phyloP scores from a whole-genome alignment of 345 rosid genomes.

The Isatis tinctoria region DNA sequence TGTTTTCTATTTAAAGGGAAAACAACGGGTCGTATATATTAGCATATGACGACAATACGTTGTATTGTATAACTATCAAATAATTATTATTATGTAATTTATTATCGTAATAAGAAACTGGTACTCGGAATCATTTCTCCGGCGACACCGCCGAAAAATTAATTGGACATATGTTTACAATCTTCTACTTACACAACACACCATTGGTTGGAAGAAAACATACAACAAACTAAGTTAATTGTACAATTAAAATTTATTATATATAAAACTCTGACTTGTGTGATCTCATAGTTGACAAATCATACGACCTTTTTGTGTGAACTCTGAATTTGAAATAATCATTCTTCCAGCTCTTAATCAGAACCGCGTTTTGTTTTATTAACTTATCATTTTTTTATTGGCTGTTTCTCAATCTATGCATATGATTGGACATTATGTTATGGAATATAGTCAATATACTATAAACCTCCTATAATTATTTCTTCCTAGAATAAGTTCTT shows the following conservation, averaged over 20 bases:
- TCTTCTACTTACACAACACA: too few relatives aligned
- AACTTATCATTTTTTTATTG: background rate
- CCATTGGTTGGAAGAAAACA: too few relatives aligned
- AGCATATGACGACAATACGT: background rate
- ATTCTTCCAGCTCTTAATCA: constrained; percentile 6
- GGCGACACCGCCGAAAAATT: too few relatives aligned
- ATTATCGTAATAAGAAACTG: too few relatives aligned
- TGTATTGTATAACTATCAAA: background rate
- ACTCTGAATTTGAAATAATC: background rate
- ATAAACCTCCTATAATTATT: background rate
- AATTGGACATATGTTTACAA: too few relatives aligned
- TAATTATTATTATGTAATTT: background rate
- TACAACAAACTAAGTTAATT: too few relatives aligned
- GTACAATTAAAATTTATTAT: too few relatives aligned
- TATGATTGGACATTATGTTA: constrained; percentile 3
- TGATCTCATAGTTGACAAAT: constrained; percentile 19
- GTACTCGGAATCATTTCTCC: too few relatives aligned
- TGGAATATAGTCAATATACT: background rate
- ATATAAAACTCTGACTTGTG: constrained; percentile 2
- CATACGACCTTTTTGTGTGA: background rate
- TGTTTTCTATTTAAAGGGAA: background rate
- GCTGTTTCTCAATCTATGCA: background rate
- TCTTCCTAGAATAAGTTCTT: background rate
- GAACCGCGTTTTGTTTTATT: constrained; percentile 25
- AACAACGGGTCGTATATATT: background rate